Evolutionary conservation across 176 grass and related monocot genomes (phyloP), one percentile per base, ranked within the genome.

Genomic region (Olyra latifolia): DNA sequence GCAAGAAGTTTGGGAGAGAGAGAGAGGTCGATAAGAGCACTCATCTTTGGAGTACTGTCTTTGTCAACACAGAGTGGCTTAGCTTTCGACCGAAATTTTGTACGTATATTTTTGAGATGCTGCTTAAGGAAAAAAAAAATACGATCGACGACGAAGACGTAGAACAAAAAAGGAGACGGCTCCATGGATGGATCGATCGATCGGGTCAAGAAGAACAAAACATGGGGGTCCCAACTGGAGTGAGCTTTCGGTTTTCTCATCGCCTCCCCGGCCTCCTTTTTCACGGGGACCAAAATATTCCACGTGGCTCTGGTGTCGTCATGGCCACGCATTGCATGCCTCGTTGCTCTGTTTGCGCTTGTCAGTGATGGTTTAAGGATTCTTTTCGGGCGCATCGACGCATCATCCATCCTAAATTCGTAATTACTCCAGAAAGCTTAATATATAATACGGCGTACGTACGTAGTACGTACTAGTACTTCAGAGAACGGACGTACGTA

Each of bases 281-380:
- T 92, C 86, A 82, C 86, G 83, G 42, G 46, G 64, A 64, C 80
- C 83, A 29, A 92, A 89, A 92, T 89, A 92, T 92, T 92, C 83
- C 78, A 86, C 83, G 75, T 80, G 86, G 75, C 74, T 59, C 66
- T 63, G 78, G 78, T 74, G 79, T 79, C 90, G 62, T 88, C 74
- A 71, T 62, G 52, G 46, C 23, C 49, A 85, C 74, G 40, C 72
- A 14, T 74, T 45, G 39, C 46, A 12, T 62, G 83, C 60, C 62
- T 66, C 69, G 69, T 69, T 66, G 44, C 46, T 32, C 1, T 44
- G 10, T 2, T 12, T 57, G 11, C 23, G 27, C 23, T 59, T 13
- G 10, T 13, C 23, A 14, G 23, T 27, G 56, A 13, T 8, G 13
- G 24, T 0, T 62, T 29, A 60, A 60, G 25, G 57, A 14, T 60